Evolutionary conservation across 139 green algal species (phyloP), one percentile per base, ranked within the genome.

Genomic region (Pseudopediastrum boryanum): DNA sequence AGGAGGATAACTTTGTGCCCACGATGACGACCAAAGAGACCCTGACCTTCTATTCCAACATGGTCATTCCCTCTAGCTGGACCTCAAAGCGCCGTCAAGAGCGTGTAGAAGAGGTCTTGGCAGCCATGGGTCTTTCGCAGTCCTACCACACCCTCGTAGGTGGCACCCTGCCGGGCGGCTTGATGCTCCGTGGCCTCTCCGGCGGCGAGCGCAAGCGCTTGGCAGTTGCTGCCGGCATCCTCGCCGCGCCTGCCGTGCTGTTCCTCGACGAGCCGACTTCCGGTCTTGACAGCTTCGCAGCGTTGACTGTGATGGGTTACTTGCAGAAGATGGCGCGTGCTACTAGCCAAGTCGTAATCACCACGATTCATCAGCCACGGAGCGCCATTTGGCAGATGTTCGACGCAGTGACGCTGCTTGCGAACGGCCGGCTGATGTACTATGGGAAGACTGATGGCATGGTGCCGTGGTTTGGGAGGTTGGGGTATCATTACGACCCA

Each of bases 151-250:
- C 43, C 6, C 71, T 88, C 75, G 86, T 89, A 21, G 90, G 87
- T 25, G 88, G 91, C 69, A 87, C 85, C 1, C 44, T 90, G 2
- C 86, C 95, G 16, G 94, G 94, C 19, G 90, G 93, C 51, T 74
- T 83, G 36, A 84, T 86, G 59, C 83, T 91, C 19, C 75, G 88
- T 0, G 92, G 92, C 19, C 79, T 94, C 0, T 78, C 38, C 2
- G 89, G 89, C n/a, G 93, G 93, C 7, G 92, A 98, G 86, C 88
- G 89, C 69, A 96, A 97, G 89, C 85, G 93, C 1, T 88, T 98
- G 27, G 43, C 35, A 74, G 93, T 97, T 43, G 93, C 80, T 25
- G 81, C 68, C 39, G 93, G 94, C 79, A 86, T 95, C 25, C 72
- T 95, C 23, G 72, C 72, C n/a, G 51, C 58, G 23, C 87, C 90